Evolutionary conservation across 2,329 filamentous ascomycete genomes (phyloP).

Genomic region (Westerdykella ornata): DNA sequence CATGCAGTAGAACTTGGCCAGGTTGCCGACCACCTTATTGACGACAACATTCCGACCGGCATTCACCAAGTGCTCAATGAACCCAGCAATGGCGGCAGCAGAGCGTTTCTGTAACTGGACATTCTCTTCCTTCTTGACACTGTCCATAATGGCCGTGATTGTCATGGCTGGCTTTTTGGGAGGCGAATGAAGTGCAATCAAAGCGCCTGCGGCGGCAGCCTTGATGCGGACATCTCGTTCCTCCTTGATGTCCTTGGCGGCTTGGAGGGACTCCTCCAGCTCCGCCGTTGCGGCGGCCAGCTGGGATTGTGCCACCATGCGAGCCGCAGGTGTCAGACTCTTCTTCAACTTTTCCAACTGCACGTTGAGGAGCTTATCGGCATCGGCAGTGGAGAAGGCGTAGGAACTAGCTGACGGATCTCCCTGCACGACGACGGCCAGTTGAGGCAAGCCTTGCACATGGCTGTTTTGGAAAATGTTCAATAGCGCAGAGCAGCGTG

Average conservation of each 20-base stretch:
- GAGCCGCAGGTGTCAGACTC: conserved; percentile 78
- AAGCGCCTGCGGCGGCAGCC: conserved; percentile 76
- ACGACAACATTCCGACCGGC: conserved; percentile 76
- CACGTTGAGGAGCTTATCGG: conserved; percentile 76
- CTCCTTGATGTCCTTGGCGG: conserved; percentile 72
- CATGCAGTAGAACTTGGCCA: conserved; percentile 96
- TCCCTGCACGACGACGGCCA: conserved; percentile 90
- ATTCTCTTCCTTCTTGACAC: conserved; percentile 91
- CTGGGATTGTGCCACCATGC: conserved; percentile 73
- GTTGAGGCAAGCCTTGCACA: conserved; percentile 59
- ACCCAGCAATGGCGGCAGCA: conserved; percentile 71
- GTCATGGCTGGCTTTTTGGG: conserved; percentile 90
- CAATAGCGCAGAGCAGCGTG: conserved; percentile 83
- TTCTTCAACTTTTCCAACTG: conserved; percentile 89
- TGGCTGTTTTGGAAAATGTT: conserved; percentile 75
- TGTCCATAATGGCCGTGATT: conserved; percentile 98
- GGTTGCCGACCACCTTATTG: conserved; percentile 90
- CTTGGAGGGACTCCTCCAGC: conserved; percentile 65
- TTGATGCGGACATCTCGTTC: conserved; percentile 78
- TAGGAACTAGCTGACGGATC: conserved; percentile 85
- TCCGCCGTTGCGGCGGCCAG: conserved; percentile 69
- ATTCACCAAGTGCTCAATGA: conserved; percentile 80
- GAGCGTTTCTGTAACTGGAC: conserved; percentile 80
- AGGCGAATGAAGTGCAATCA: conserved; percentile 78
- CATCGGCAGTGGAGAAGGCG: conserved; percentile 81